Conservation (phyloP, 1,284 basidiomycete species). For the Papiliotrema nemorosa region DNA sequence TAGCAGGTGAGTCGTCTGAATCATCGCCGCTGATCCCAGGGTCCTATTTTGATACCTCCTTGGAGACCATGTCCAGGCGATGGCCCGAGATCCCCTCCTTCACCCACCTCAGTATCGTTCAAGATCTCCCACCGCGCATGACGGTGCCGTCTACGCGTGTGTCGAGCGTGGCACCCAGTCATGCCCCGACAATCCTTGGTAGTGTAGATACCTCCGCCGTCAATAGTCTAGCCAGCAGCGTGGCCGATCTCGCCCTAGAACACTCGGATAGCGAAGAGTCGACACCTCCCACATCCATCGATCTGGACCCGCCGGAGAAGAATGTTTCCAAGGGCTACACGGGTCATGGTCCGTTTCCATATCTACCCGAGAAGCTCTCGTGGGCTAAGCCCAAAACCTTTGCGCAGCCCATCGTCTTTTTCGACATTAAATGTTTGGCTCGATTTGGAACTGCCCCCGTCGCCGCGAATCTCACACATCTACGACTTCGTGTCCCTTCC, state of each 20-base stretch:
- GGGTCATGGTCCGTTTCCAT: conserved; percentile 48
- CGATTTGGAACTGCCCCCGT: conserved; percentile 42
- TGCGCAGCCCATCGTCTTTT: conserved; percentile 52
- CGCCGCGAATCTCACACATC: conserved; percentile 42
- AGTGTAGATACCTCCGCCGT: conserved; percentile 13
- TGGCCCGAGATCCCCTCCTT: conserved; percentile 43
- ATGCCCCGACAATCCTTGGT: conserved; percentile 4
- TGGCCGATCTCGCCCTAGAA: conserved; percentile 9
- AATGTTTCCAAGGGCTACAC: conserved; percentile 38
- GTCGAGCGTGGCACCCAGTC: conserved; percentile 9
- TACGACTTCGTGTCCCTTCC: conserved; percentile 46
- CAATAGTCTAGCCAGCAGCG: conserved; percentile 4
- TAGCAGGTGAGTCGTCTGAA: conserved; percentile 15
- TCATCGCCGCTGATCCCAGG: conserved; percentile 22
- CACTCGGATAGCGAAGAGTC: conserved; percentile 16
- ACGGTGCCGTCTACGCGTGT: conserved; percentile 33
- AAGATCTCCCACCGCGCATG: conserved; percentile 46
- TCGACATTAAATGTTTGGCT: conserved; percentile 48
- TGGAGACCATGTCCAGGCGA: conserved; percentile 40
- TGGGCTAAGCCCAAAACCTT: conserved; percentile 44
- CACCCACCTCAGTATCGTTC: conserved; percentile 47
- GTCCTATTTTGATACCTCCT: conserved; percentile 50
- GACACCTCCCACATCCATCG: conserved; percentile 35
- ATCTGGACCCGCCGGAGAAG: conserved; percentile 11
- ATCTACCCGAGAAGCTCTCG: conserved; percentile 39